A percentile compares a stretch with the other conserved stretches of the same genome.
phyloP scores from a whole-genome alignment of 768 basidiomycete species.

The Boletus pseudo-olivaceus region DNA sequence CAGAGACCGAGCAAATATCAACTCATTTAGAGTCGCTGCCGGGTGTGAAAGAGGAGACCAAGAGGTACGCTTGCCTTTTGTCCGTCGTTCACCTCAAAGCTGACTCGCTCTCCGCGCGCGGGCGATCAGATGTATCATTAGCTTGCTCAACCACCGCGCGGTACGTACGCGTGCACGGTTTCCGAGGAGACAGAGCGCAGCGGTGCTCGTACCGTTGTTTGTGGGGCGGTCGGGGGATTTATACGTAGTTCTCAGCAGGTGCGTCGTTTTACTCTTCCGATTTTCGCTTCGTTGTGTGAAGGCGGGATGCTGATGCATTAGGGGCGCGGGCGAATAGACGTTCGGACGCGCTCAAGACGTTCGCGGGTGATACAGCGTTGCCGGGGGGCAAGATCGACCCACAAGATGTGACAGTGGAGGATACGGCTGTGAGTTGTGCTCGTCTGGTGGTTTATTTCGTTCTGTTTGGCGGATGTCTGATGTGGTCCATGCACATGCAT shows the following conservation, averaged over 20 bases:
- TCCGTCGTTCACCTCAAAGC: not conserved
- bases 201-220: constrained; percentile 82
- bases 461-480: too few relatives aligned
- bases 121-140: constrained; percentile 22
- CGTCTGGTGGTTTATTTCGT: not conserved
- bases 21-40: constrained; percentile 11
- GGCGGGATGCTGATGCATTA: not conserved
- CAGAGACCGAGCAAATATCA: constrained; percentile 5
- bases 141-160: constrained; percentile 26
- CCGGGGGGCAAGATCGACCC: constrained; percentile 82
- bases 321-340: constrained; percentile 58
- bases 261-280: constrained; percentile 28
- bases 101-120: not conserved
- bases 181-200: constrained; percentile 62
- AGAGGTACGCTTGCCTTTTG: constrained; percentile 9
- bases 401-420: constrained; percentile 65
- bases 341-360: constrained; percentile 66
- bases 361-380: constrained; percentile 84
- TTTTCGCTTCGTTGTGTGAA: not conserved
- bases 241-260: constrained; percentile 83
- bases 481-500: not conserved
- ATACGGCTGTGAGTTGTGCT: constrained; percentile 59
- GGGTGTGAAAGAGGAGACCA: constrained; percentile 21
- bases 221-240: constrained; percentile 80
- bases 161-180: constrained; percentile 33